phyloP scores from a whole-genome alignment of 176 grass and related monocot genomes.

The Rhipidocladum racemiflorum region DNA sequence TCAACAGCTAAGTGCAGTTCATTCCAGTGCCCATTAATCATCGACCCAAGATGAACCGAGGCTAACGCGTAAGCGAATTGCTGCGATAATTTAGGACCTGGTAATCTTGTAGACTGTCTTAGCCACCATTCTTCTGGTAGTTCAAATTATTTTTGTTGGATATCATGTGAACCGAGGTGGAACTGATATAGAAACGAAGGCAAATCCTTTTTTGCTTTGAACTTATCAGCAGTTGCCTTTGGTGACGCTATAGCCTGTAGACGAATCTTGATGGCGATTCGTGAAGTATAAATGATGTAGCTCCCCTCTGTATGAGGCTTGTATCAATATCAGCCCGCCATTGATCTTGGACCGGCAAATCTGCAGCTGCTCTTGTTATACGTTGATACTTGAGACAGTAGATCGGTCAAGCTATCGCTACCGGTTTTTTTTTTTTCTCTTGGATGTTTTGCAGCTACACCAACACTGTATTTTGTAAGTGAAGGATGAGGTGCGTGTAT shows the following conservation, averaged over 20 bases:
- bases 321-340: neutral
- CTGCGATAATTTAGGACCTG: neutral
- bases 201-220: constrained; percentile 38
- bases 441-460: neutral
- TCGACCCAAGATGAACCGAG: neutral
- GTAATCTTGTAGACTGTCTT: constrained; percentile 12
- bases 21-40: neutral
- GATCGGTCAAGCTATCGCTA: neutral
- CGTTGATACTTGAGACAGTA: neutral
- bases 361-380: neutral
- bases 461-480: neutral
- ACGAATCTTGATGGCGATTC: constrained; percentile 7
- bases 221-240: constrained; percentile 4
- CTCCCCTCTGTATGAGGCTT: neutral
- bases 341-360: neutral
- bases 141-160: neutral
- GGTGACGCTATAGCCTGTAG: neutral
- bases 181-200: constrained; percentile 26
- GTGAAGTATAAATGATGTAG: constrained; percentile 32
- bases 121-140: neutral
- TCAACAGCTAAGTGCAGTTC: neutral
- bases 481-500: neutral
- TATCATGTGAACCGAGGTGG: neutral
- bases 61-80: neutral
- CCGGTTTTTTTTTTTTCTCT: neutral